Evolutionary conservation across 495 filamentous ascomycete genomes (phyloP).

Genomic region (Usnea hakonensis): DNA sequence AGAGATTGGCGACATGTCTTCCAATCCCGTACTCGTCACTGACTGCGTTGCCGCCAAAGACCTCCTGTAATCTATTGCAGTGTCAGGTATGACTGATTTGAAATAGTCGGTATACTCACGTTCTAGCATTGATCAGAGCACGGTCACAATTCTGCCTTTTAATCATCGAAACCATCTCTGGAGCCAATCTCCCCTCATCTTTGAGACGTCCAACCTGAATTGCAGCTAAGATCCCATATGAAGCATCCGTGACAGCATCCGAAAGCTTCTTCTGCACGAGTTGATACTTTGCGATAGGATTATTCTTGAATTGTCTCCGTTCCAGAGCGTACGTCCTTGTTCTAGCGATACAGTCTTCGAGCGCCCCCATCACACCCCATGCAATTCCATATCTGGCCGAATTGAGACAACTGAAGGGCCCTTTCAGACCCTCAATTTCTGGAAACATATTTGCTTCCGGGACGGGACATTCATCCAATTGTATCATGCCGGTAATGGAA

Average conservation of each 20-base stretch:
- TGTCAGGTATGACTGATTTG: slow-evolving; percentile 8
- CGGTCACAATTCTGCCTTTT: slow-evolving; percentile 97
- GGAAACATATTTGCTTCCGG: slow-evolving; percentile 92
- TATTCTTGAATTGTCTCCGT: slow-evolving; percentile 92
- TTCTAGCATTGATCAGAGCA: slow-evolving; percentile 69
- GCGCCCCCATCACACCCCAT: slow-evolving; percentile 83
- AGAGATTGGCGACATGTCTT: slow-evolving; percentile 90
- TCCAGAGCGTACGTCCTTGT: slow-evolving; percentile 82
- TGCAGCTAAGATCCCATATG: slow-evolving; percentile 78
- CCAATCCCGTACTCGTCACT: slow-evolving; percentile 95
- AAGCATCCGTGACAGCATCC: slow-evolving; percentile 83
- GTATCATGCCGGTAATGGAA: slow-evolving; percentile 96
- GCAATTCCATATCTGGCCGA: slow-evolving; percentile 89
- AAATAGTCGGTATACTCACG: slow-evolving; percentile 38
- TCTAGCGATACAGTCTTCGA: slow-evolving; percentile 80
- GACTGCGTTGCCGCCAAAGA: slow-evolving; percentile 95
- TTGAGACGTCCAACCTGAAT: slow-evolving; percentile 88
- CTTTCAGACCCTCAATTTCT: slow-evolving; percentile 74
- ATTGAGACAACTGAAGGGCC: slow-evolving; percentile 91
- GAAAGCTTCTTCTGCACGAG: slow-evolving; percentile 97
- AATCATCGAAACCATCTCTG: slow-evolving; percentile 98
- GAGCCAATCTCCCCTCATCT: slow-evolving; percentile 76
- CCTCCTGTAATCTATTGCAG: slow-evolving; percentile 67
- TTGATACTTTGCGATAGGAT: slow-evolving; percentile 94
- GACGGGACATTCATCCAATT: slow-evolving; percentile 83